Evolutionary conservation across 2,329 filamentous ascomycete species (phyloP), one percentile per base, ranked within the genome.

Genomic region (Aspergillus intermedius): DNA sequence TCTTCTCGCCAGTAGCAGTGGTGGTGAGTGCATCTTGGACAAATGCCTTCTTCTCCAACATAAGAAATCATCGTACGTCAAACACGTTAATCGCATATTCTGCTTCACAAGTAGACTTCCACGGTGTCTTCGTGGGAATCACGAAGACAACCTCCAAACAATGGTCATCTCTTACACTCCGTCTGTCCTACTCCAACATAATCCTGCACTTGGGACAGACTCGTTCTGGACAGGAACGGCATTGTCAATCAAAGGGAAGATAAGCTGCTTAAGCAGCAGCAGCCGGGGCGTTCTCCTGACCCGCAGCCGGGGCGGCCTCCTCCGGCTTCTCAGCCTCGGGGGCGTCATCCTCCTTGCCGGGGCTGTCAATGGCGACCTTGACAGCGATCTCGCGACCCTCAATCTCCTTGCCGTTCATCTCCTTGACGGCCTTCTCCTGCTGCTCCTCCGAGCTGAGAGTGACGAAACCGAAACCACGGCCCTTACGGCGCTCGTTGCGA

Each of bases 331-430:
- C 74, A 48, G 71, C 69, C 50, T 74, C 76, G 49, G 75, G 71
- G 60, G 78, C 86, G 65, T 87, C 83, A 69, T 96, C 91, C 75
- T 96, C 91, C 86, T 97, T 98, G 76, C 94, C 91, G 57, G 93
- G 93, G 80, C 90, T 96, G 79, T 98, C 93, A 68, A 98, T 97
- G 68, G 93, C 93, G 69, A 98, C 91, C 87, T 98, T 98, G 81
- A 98, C 93, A 58, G 93, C 93, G 62, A 98, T 98, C 79, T 97
- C 91, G 66, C 93, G 91, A 57, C 91, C 93, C 74, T 97, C 93
- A 60, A 98, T 93, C 72, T 95, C 88, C 84, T 95, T 97, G 76
- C 90, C 93, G 76, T 98, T 96, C 93, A 98, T 98, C 80, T 98
- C 93, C 46, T 77, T 69, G 59, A 96, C 94, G 58, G 93, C 93